A percentile compares a stretch with the other conserved stretches of the same genome.
phyloP scores from a whole-genome alignment of 2,329 filamentous ascomycete species.

The Pseudogymnoascus sp. region DNA sequence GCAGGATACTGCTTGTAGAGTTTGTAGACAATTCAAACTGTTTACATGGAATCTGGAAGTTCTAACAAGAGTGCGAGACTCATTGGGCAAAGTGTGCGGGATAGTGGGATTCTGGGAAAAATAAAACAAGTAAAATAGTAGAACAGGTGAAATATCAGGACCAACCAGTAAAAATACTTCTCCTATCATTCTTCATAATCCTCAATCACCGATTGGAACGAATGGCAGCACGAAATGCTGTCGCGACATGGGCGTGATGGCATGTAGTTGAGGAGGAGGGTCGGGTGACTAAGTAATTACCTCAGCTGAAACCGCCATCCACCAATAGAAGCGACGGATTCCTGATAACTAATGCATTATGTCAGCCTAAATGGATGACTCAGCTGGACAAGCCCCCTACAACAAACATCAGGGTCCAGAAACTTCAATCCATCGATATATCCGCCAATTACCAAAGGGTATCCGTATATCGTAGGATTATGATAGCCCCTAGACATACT shows the following conservation, averaged over 20 bases:
- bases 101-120: neutral
- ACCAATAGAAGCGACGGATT: neutral
- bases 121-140: neutral
- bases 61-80: neutral
- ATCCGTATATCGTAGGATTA: neutral
- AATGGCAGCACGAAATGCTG: neutral
- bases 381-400: neutral
- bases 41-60: neutral
- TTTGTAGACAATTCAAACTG: neutral
- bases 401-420: neutral
- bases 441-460: neutral
- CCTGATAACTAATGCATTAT: neutral
- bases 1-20: neutral
- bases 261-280: conserved; percentile 1
- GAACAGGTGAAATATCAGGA: neutral
- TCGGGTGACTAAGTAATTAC: conserved; percentile 7
- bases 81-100: neutral
- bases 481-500: neutral
- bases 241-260: neutral
- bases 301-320: neutral
- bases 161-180: neutral
- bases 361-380: conserved; percentile 7
- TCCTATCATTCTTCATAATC: neutral
- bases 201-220: neutral
- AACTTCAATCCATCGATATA: neutral